Evolutionary conservation across 2,329 filamentous ascomycete genomes (phyloP).

Genomic region (Incumbomyces delicatus): DNA sequence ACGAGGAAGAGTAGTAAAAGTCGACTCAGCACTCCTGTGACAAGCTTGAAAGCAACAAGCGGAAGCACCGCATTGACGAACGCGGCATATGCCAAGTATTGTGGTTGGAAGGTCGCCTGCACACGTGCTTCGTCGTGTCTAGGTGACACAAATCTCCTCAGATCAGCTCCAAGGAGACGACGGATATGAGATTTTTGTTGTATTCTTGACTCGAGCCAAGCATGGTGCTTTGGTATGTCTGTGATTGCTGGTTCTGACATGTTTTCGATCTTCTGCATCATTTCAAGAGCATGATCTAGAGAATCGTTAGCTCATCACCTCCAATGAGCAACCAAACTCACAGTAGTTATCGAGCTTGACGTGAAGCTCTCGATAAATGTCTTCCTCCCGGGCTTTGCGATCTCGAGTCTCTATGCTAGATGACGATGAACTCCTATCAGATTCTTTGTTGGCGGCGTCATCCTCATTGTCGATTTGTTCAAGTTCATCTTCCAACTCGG

Average conservation of each 20-base stretch:
- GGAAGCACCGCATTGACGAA: slow-evolving; percentile 13
- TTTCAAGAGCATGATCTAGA: slow-evolving; percentile 22
- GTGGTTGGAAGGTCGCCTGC: slow-evolving; percentile 34
- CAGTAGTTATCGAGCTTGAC: slow-evolving; percentile 54
- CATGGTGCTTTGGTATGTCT: slow-evolving; percentile 12
- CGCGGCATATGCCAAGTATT: slow-evolving; percentile 40
- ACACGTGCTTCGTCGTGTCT: slow-evolving; percentile 26
- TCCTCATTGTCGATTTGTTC: slow-evolving; percentile 51
- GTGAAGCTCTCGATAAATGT: slow-evolving; percentile 30
- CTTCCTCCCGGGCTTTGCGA: slow-evolving; percentile 1
- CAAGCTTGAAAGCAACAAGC: slow-evolving; percentile 17
- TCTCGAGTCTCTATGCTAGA: slow-evolving; percentile 10
- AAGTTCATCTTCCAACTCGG: slow-evolving; percentile 70
- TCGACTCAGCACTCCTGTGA: slow-evolving; percentile 15
- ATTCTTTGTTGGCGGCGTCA: slow-evolving; percentile 27
- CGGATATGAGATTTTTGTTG: neutral
- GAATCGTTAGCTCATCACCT: neutral
- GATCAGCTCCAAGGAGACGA: neutral
- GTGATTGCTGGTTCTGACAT: slow-evolving; percentile 9
- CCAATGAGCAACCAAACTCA: slow-evolving; percentile 26
- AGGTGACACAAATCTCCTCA: slow-evolving; percentile 6
- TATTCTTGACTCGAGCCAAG: slow-evolving; percentile 8
- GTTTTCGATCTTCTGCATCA: slow-evolving; percentile 15
- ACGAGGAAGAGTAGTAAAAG: slow-evolving; percentile 15
- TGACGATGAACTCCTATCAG: slow-evolving; percentile 9